Percentiles rank a stretch among this genome's conserved stretches.
phyloP scores from a whole-genome alignment of 352 stramenopile genomes.

The Phytophthora meadii region DNA sequence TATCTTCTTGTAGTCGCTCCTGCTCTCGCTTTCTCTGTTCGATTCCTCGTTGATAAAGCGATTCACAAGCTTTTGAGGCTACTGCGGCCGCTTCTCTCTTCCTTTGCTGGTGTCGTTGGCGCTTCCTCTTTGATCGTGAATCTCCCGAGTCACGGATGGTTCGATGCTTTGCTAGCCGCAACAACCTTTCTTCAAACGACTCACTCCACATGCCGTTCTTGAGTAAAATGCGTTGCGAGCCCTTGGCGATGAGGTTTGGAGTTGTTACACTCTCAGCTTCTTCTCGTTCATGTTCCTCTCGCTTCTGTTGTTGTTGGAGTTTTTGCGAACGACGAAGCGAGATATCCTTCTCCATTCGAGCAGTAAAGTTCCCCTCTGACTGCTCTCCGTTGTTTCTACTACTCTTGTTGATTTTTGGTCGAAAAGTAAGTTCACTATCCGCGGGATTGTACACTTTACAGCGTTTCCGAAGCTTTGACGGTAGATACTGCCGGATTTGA shows the following conservation, averaged over 20 bases:
- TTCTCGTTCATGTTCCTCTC: constrained; percentile 31
- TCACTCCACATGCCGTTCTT: constrained; percentile 62
- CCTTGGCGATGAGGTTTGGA: constrained; percentile 48
- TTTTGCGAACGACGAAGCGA: constrained; percentile 32
- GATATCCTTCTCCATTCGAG: constrained; percentile 61
- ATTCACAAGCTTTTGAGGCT: constrained; percentile 52
- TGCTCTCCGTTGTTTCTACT: constrained; percentile 7
- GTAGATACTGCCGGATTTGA: constrained; percentile 22
- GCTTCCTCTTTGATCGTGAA: constrained; percentile 15
- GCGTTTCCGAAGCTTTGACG: constrained; percentile 19
- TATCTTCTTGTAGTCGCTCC: constrained; percentile 31
- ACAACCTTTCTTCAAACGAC: constrained; percentile 38
- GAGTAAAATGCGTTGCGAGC: constrained; percentile 60
- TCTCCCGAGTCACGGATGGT: background rate
- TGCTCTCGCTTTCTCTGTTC: constrained; percentile 46
- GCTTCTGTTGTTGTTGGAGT: constrained; percentile 25
- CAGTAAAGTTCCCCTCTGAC: constrained; percentile 25
- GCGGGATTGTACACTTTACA: constrained; percentile 30
- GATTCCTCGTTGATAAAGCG: constrained; percentile 55
- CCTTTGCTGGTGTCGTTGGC: constrained; percentile 17
- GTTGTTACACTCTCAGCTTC: constrained; percentile 12
- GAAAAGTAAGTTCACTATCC: constrained; percentile 53
- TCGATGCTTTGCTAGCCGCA: constrained; percentile 34
- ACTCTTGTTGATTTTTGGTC: constrained; percentile 59
- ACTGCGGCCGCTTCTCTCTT: constrained; percentile 24